Percentiles rank a stretch among this genome's conserved stretches.
phyloP scores from a whole-genome alignment of 2,329 filamentous ascomycete species.

The Blastomyces parvus region DNA sequence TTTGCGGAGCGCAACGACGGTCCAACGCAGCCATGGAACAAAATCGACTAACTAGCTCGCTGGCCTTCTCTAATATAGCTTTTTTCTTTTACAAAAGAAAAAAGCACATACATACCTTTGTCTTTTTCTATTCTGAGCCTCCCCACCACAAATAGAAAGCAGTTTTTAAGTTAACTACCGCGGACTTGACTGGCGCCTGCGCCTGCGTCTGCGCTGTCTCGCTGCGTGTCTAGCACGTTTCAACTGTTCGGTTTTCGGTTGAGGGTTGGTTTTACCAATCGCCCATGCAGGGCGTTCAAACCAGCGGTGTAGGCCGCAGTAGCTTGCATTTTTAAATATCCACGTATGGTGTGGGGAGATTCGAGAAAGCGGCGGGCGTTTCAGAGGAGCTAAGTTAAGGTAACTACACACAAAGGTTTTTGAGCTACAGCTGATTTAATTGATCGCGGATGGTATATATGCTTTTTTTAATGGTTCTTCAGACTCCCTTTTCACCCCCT shows the following conservation, averaged over 20 bases:
- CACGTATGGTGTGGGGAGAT: neutral
- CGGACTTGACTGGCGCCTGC: no score
- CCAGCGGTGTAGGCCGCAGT: neutral
- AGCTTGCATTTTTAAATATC: neutral
- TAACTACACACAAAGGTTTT: no score
- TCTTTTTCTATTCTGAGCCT: neutral
- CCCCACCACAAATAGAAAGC: no score
- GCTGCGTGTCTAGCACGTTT: conserved; percentile 1
- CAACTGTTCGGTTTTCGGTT: neutral
- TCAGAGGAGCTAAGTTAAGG: neutral
- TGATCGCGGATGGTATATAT: no score
- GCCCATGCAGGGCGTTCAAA: neutral
- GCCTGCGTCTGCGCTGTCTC: neutral
- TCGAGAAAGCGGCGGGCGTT: neutral
- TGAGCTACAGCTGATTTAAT: no score
- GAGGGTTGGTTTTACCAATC: neutral
- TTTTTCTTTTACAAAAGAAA: no score
- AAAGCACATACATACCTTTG: no score
- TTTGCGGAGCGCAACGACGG: no score
- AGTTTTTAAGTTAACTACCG: neutral
- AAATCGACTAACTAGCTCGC: no score
- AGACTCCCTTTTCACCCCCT: neutral
- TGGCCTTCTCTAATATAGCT: no score
- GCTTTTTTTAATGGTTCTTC: no score
- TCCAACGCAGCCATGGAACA: no score